phyloP scores from a whole-genome alignment of 768 basidiomycete species.

The Pholiota microspora region DNA sequence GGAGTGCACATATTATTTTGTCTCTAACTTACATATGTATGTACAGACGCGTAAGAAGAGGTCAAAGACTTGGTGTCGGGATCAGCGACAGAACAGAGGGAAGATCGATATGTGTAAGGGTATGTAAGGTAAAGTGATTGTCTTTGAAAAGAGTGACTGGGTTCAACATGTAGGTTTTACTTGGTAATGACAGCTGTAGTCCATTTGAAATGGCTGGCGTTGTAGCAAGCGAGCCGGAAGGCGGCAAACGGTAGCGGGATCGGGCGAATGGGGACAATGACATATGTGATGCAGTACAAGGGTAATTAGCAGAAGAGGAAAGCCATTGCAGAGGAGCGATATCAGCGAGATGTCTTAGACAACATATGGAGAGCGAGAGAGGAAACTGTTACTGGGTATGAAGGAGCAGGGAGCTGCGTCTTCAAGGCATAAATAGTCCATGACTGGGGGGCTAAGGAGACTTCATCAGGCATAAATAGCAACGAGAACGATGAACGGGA shows the following conservation, averaged over 20 bases:
- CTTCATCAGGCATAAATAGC: slow-evolving; percentile 53
- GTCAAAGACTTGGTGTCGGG: neutral
- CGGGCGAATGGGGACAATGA: neutral
- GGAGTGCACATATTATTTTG: slow-evolving; percentile 19
- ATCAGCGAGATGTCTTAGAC: neutral
- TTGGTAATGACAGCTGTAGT: slow-evolving; percentile 20
- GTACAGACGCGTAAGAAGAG: slow-evolving; percentile 11
- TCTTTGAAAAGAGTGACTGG: slow-evolving; percentile 19
- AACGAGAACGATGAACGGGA: slow-evolving; percentile 75
- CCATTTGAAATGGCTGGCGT: slow-evolving; percentile 17
- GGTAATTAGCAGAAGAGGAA: slow-evolving; percentile 2
- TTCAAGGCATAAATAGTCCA: slow-evolving; percentile 14
- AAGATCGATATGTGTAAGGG: neutral
- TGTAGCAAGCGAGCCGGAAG: neutral
- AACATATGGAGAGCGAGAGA: neutral
- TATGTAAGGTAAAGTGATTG: slow-evolving; percentile 1
- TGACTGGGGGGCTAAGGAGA: slow-evolving; percentile 4
- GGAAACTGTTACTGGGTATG: neutral
- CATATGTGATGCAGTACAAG: slow-evolving; percentile 3
- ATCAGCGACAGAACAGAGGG: neutral
- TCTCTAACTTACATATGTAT: slow-evolving; percentile 15
- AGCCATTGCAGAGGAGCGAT: neutral
- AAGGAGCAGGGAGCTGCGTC: neutral
- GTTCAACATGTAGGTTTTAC: slow-evolving; percentile 9
- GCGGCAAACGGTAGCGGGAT: too few species aligned